These are phyloP conservation scores for Plasmodium inui DNA, from an alignment of 169 alveolate genomes.

Conservation along the genomic window DNA sequence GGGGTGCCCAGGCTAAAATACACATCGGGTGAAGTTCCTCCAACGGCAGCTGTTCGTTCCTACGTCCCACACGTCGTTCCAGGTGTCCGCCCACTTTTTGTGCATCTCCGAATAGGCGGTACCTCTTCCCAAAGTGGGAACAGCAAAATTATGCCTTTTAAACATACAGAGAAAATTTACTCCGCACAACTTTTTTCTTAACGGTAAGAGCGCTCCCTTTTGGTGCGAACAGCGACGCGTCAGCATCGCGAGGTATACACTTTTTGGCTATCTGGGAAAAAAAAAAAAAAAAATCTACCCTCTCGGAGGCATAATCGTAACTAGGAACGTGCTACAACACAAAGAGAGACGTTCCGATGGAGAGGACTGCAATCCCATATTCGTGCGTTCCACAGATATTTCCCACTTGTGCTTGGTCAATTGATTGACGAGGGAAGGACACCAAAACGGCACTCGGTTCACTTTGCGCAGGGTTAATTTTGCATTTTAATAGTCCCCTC, in stretches of 20 bases:
- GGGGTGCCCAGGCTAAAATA: not conserved
- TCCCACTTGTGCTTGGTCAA: not conserved
- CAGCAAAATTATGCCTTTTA: not conserved
- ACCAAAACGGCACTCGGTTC: not conserved
- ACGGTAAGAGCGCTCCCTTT: not conserved
- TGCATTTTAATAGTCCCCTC: not conserved
- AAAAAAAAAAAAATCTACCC: not conserved
- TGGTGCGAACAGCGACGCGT: not conserved
- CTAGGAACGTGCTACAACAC: not conserved
- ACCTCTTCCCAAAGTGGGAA: not conserved
- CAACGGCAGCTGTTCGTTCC: not conserved
- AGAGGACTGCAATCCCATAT: not conserved
- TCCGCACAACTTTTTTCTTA: not conserved
- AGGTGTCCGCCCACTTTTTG: not conserved
- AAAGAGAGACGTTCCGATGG: not conserved
- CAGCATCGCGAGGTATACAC: not conserved
- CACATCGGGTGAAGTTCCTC: not conserved
- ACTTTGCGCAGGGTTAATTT: not conserved
- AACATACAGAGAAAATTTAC: not conserved
- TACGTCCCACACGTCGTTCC: not conserved
- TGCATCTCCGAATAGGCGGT: not conserved
- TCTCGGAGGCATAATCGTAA: not conserved
- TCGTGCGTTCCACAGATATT: not conserved
- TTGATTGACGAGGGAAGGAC: not conserved
- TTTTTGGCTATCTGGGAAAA: not conserved